phyloP scores from a whole-genome alignment of 2,329 filamentous ascomycete species.

The Botrytis fragariae region DNA sequence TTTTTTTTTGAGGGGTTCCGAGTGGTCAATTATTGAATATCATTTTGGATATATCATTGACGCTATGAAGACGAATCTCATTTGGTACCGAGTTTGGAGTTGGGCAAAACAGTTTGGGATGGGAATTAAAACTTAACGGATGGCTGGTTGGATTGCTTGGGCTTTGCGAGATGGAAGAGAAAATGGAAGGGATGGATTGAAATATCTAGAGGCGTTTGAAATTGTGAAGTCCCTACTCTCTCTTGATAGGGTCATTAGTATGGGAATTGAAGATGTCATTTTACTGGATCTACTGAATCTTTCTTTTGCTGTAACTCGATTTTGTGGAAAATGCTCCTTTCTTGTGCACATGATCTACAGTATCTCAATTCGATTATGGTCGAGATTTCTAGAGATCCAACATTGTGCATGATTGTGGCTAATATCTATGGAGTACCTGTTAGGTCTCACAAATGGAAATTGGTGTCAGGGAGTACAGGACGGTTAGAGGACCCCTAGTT shows the following conservation, averaged over 20 bases:
- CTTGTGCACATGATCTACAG: background rate
- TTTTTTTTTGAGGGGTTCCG: background rate
- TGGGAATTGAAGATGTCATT: background rate
- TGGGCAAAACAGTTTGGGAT: conserved; percentile 1
- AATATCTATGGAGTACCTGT: background rate
- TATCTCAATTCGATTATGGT: background rate
- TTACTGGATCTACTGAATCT: background rate
- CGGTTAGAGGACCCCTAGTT: background rate
- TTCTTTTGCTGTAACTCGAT: background rate
- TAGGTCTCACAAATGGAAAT: background rate
- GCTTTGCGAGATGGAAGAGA: conserved; percentile 12
- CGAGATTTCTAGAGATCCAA: background rate
- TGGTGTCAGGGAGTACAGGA: background rate
- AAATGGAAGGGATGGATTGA: conserved; percentile 7
- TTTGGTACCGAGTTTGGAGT: conserved; percentile 5
- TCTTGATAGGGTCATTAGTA: background rate
- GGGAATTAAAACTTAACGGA: background rate
- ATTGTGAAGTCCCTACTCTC: background rate
- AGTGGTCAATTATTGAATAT: conserved; percentile 15
- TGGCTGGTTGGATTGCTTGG: conserved; percentile 6
- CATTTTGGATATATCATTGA: conserved; percentile 14
- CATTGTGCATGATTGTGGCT: background rate
- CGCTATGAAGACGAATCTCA: conserved; percentile 3
- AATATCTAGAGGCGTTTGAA: conserved; percentile 13
- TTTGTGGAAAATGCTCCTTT: background rate